Evolutionary conservation across 2,329 filamentous ascomycete genomes (phyloP).

Genomic region (Exophiala lecanii-corni): DNA sequence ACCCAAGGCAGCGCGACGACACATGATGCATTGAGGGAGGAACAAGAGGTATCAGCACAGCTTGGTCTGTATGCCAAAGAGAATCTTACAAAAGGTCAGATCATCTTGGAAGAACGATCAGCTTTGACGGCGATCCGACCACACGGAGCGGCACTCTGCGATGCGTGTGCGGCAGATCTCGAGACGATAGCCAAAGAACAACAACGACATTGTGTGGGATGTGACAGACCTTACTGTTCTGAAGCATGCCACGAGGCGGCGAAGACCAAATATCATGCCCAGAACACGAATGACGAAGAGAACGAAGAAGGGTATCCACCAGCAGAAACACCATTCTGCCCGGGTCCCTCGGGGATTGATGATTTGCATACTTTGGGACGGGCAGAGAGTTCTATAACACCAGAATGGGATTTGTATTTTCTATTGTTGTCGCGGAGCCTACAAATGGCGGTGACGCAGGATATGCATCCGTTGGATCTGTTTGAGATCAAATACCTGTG

Average conservation of each 20-base stretch:
- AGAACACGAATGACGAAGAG: slow-evolving; percentile 20
- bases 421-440: slow-evolving; percentile 55
- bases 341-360: slow-evolving; percentile 52
- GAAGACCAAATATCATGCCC: slow-evolving; percentile 49
- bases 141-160: slow-evolving; percentile 79
- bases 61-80: slow-evolving; percentile 85
- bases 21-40: slow-evolving; percentile 14
- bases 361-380: slow-evolving; percentile 54
- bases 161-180: slow-evolving; percentile 80
- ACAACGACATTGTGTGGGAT: slow-evolving; percentile 25
- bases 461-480: slow-evolving; percentile 55
- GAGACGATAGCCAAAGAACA: slow-evolving; percentile 49
- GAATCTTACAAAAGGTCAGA: slow-evolving; percentile 71
- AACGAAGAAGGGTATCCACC: slow-evolving; percentile 24
- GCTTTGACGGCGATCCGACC: slow-evolving; percentile 85
- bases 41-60: slow-evolving; percentile 46
- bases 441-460: slow-evolving; percentile 58
- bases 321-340: slow-evolving; percentile 26
- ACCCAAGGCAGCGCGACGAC: slow-evolving; percentile 36
- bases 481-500: slow-evolving; percentile 61
- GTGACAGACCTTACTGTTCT: slow-evolving; percentile 58
- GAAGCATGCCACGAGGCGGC: slow-evolving; percentile 53
- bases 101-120: slow-evolving; percentile 75
- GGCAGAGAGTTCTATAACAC: slow-evolving; percentile 53
- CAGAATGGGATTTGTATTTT: slow-evolving; percentile 57